These are phyloP conservation scores for Rhizophagus prolifer DNA, from an alignment of 192 early-diverging fungal species.

Conservation along the genomic window DNA sequence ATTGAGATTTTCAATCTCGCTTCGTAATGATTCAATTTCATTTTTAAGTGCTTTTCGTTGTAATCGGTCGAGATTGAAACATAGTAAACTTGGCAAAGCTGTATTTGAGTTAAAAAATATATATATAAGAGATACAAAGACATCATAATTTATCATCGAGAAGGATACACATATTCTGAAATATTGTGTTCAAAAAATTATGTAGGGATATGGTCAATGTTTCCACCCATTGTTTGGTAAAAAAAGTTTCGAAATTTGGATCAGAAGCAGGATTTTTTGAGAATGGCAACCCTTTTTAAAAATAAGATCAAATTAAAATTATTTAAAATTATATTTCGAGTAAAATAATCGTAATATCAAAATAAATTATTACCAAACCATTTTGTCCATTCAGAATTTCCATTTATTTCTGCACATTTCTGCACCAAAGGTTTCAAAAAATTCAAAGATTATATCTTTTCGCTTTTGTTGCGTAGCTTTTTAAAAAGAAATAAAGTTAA, in stretches of 20 bases:
- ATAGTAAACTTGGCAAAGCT: conserved; percentile 57
- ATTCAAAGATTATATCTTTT: conserved; percentile 56
- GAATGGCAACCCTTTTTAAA: conserved; percentile 53
- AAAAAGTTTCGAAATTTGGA: conserved; percentile 59
- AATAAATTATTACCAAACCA: conserved; percentile 56
- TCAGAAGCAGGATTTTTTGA: conserved; percentile 55
- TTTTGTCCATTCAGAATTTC: conserved; percentile 56
- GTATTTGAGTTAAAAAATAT: neutral
- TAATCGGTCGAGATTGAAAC: conserved; percentile 55
- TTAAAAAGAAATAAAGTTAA: conserved; percentile 15
- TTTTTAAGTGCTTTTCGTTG: conserved; percentile 41
- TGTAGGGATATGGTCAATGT: conserved; percentile 58
- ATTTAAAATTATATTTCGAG: neutral
- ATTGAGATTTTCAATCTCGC: conserved; percentile 40
- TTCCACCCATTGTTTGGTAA: conserved; percentile 63
- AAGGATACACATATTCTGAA: conserved; percentile 64
- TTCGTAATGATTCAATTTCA: conserved; percentile 39
- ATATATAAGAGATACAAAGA: neutral
- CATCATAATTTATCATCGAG: neutral
- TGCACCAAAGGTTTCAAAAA: conserved; percentile 57
- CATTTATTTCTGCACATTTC: conserved; percentile 59
- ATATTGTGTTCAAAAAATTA: conserved; percentile 63
- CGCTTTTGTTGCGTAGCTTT: conserved; percentile 58
- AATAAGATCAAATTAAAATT: neutral
- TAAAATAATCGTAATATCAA: neutral